Base-by-base conservation (phyloP, 2,329 filamentous ascomycete genomes). In the Penicillium palitans region DNA sequence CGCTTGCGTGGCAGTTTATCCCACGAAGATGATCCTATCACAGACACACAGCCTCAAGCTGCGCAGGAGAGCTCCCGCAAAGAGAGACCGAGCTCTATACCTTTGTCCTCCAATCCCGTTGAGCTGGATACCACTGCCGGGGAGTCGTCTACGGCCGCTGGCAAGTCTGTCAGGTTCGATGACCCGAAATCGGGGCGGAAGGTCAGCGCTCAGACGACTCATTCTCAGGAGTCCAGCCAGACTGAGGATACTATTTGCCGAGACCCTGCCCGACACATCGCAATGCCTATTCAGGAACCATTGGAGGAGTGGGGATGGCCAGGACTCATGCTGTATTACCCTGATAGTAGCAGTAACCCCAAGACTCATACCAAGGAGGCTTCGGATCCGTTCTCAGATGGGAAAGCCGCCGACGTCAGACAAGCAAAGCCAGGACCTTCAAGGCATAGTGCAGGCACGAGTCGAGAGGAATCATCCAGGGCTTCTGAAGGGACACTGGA, bases 231-330 rank as follows among this genome's bases (percentile, higher is more conserved):
- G 31, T 76, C 75, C 4, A 66, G 68, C n/a, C 59, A 59, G n/a
- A 76, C 71, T 7, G 68, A 57, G 17, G 57, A 51, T 15, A 78
- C 74, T 35, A 69, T 77, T n/a, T 63, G 61, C 53, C 74, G 63
- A 45, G 66, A 68, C 45, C 69, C 73, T 4, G 72, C 72, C n/a
- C 72, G 68, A 48, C 66, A 64, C 7, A 57, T 62, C 5, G 65
- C 61, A 8, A 63, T 59, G 48, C 66, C 66, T 10, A 69, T 71
- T 17, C 35, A 56, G 9, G 58, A 62, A 10, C 29, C 53, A 9
- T 35, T 47, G 17, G 61, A 57, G 13, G 54, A 58, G 2, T 63
- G 48, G 49, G 50, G 47, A 33, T 58, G 60, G 61, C 40, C 55
- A 13, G 35, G 52, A 13, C 33, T 60, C 15, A 29, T 60, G 40